Evolutionary conservation across 257 asterid species (phyloP), one percentile per base, ranked within the genome.

Genomic region (Solanum virginianum): DNA sequence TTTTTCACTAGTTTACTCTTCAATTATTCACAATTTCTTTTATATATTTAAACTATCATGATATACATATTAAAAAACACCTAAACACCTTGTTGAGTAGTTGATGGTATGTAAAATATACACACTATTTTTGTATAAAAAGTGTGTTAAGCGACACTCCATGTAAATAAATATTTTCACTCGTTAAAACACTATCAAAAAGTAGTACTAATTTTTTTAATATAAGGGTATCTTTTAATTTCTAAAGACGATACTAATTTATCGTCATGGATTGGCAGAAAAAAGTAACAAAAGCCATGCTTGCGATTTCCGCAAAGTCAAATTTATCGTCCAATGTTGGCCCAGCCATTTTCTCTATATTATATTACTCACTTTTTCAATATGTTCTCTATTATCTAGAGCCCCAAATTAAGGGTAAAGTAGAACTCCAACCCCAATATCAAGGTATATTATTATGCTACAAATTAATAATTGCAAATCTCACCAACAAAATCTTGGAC

Each of bases 221-320:
- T 41, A 41, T 1, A 41, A 41, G 7, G 45, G 7, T 41, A 41
- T 29, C 45, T 41, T 7, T 41, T 41, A 41, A 41, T 4, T 41
- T 41, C 51, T 45, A 45, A 9, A 53, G 18, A 20, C 59, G 0
- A 57, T 8, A 57, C 65, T 43, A 20, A 20, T 57, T 20, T 20
- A 29, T 29, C 32, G 32, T 29, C 32, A 29, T 29, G 32, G 2
- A 29, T 29, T 54, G 60, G 55, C 86, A 82, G 92, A 83, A 85
- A 89, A 83, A 62, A 62, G 41, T 29, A 22, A 32, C 3, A 72
- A 81, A 90, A 88, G 89, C 90, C 62, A 92, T 88, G 89, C 90
- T 88, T 92, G 92, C 45, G 89, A 88, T 54, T 71, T 71, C 85
- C 83, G 91, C 91, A 89, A 90, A 88, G 90, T 62, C 26, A 69